Evolutionary conservation across 208 protist species (phyloP).

Genomic region (Blastocrithidia nonstop): DNA sequence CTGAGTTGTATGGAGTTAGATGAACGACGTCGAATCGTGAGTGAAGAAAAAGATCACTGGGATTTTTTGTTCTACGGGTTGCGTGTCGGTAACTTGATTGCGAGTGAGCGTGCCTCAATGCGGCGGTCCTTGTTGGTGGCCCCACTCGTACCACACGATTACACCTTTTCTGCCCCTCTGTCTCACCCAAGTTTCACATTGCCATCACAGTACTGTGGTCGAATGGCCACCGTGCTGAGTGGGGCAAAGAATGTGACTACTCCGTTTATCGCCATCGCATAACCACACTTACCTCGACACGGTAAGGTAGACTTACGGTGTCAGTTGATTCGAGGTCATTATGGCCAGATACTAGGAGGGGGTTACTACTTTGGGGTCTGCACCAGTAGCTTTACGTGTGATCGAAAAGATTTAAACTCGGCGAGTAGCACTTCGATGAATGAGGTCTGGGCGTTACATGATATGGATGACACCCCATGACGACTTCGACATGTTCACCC

Average conservation of each 20-base stretch:
- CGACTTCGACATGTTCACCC: slow-evolving; percentile 54
- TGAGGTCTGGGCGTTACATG: slow-evolving; percentile 84
- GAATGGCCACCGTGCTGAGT: slow-evolving; percentile 58
- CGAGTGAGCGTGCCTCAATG: neutral
- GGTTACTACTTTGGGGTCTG: slow-evolving; percentile 85
- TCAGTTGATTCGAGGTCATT: slow-evolving; percentile 66
- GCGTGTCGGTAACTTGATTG: slow-evolving; percentile 40
- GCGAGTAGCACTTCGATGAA: too few relatives aligned
- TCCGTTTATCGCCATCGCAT: slow-evolving; percentile 80
- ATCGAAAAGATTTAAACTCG: slow-evolving; percentile 44
- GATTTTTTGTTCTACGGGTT: slow-evolving; percentile 64
- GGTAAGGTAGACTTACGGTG: slow-evolving; percentile 62
- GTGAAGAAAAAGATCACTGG: slow-evolving; percentile 69
- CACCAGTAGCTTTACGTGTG: slow-evolving; percentile 43
- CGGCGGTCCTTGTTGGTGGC: slow-evolving; percentile 11
- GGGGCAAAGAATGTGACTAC: slow-evolving; percentile 32
- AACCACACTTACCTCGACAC: slow-evolving; percentile 37
- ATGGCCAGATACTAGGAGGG: slow-evolving; percentile 78
- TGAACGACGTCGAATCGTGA: slow-evolving; percentile 34
- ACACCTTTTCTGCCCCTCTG: slow-evolving; percentile 49
- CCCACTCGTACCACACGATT: slow-evolving; percentile 30
- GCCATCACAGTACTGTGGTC: slow-evolving; percentile 53
- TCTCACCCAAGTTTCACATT: slow-evolving; percentile 62
- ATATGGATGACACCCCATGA: slow-evolving; percentile 81
- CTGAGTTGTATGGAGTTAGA: slow-evolving; percentile 43